A percentile compares a stretch with the other conserved stretches of the same genome.
phyloP scores from a whole-genome alignment of 495 filamentous ascomycete genomes.

The Daldinia childiae region DNA sequence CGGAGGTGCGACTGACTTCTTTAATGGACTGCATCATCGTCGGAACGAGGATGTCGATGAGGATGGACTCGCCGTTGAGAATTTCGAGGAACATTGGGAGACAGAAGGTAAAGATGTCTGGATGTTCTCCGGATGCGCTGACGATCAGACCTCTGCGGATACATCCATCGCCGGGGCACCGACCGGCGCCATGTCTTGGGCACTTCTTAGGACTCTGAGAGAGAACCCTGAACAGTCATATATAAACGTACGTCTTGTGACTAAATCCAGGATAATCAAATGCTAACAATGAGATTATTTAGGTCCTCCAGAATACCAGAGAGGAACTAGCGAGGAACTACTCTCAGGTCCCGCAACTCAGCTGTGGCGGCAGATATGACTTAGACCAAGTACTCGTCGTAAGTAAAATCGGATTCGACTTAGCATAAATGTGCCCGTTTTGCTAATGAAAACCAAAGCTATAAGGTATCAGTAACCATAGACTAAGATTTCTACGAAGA shows the following conservation, averaged over 20 bases:
- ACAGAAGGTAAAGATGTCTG: constrained; percentile 64
- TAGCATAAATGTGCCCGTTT: background rate
- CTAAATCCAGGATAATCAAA: background rate
- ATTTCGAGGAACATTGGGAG: constrained; percentile 62
- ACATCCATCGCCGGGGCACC: constrained; percentile 62
- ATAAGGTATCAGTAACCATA: background rate
- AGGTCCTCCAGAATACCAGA: constrained; percentile 62
- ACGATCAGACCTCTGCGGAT: constrained; percentile 69
- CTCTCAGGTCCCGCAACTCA: constrained; percentile 64
- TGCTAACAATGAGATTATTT: constrained; percentile 11
- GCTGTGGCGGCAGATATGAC: constrained; percentile 57
- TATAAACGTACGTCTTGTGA: constrained; percentile 52
- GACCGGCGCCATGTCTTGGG: constrained; percentile 69
- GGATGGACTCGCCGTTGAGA: constrained; percentile 61
- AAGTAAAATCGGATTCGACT: constrained; percentile 36
- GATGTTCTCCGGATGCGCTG: constrained; percentile 69
- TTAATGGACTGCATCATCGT: constrained; percentile 59
- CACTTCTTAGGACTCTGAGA: constrained; percentile 63
- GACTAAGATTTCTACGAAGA: background rate
- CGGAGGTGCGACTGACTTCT: constrained; percentile 64
- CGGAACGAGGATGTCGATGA: constrained; percentile 52
- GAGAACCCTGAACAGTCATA: constrained; percentile 61
- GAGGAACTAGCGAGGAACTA: constrained; percentile 57
- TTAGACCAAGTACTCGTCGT: constrained; percentile 54
- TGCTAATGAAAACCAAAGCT: constrained; percentile 8